These are phyloP conservation scores for Tephrocybe sp. DNA, from an alignment of 768 basidiomycete genomes.

Conservation along the genomic window DNA sequence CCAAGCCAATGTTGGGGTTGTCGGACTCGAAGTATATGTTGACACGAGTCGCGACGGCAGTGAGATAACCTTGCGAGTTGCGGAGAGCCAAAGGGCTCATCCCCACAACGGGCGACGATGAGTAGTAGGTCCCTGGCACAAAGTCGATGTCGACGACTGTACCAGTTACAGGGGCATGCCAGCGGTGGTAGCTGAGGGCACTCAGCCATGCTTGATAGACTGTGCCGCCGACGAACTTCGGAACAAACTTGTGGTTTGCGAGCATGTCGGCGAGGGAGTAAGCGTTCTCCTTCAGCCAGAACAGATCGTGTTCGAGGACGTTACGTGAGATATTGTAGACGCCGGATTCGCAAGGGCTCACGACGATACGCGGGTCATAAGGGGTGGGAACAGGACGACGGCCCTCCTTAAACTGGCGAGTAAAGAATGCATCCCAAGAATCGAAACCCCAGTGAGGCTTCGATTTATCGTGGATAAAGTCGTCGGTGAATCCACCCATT, in stretches of 20 bases:
- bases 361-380: slow-evolving; percentile 30
- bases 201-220: slow-evolving; percentile 52
- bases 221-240: slow-evolving; percentile 40
- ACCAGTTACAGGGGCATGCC: slow-evolving; percentile 50
- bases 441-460: slow-evolving; percentile 7
- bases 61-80: slow-evolving; percentile 38
- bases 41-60: slow-evolving; percentile 43
- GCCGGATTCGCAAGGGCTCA: slow-evolving; percentile 46
- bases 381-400: slow-evolving; percentile 32
- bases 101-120: slow-evolving; percentile 26
- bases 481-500: slow-evolving; percentile 4
- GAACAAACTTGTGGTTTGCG: slow-evolving; percentile 26
- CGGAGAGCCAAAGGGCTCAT: slow-evolving; percentile 13
- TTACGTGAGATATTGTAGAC: slow-evolving; percentile 35
- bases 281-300: slow-evolving; percentile 52
- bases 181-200: slow-evolving; percentile 49
- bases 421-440: slow-evolving; percentile 45
- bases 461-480: slow-evolving; percentile 6
- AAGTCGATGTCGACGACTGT: slow-evolving; percentile 35
- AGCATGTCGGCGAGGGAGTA: slow-evolving; percentile 53
- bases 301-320: slow-evolving; percentile 36
- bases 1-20: slow-evolving; percentile 45
- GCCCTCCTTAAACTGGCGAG: slow-evolving; percentile 31
- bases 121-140: slow-evolving; percentile 52
- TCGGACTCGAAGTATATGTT: slow-evolving; percentile 57